Evolutionary conservation across 371 early-diverging fungal genomes (phyloP), one percentile per base, ranked within the genome.

Genomic region (Coemansia sp.): DNA sequence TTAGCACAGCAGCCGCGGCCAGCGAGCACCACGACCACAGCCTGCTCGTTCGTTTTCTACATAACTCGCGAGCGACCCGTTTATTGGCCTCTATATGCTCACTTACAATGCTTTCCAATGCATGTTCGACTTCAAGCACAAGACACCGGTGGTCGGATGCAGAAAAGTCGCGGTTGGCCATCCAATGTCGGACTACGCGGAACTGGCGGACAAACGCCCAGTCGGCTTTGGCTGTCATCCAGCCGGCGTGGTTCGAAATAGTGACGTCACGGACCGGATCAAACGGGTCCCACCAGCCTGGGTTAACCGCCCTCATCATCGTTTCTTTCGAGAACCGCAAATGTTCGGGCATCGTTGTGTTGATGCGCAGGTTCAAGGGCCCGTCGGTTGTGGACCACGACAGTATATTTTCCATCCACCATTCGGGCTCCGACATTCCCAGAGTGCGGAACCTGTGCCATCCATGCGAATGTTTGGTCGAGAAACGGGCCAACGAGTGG

Each of bases 281-380:
- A 85, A 88, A 93, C 12, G 91, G 91, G 53, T 93, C 93, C 53
- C 82, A 87, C 79, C 91, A 92, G 9, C 90, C 91, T 1, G 91
- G 90, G 59, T 91, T 91, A 14, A 86, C 82, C 5, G 90, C 88
- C 0, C 67, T 14, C 21, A 52, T 40, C 16, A 59, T 30, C 5
- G 59, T 56, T 14, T 58, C 59, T 37, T 39, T n/a, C 1, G 72
- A 59, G 18, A 72, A 68, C 1, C 47, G 69, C 55, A 68, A 28
- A 20, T 62, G 23, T 2, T 55, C 42, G 2, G 77, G 62, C 50
- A 68, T 26, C 47, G 64, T 67, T 11, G 51, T 50, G 23, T 55
- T 59, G 3, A 75, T 62, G 2, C 68, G 56, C 23, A 28, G 55
- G 66, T 75, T 79, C 23, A 53, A 28, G 26, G n/a, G 8, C 28